Percentiles rank a stretch among this genome's conserved stretches.
Conservation (phyloP, 73 alveolate species). For the Paramecium bursaria region DNA sequence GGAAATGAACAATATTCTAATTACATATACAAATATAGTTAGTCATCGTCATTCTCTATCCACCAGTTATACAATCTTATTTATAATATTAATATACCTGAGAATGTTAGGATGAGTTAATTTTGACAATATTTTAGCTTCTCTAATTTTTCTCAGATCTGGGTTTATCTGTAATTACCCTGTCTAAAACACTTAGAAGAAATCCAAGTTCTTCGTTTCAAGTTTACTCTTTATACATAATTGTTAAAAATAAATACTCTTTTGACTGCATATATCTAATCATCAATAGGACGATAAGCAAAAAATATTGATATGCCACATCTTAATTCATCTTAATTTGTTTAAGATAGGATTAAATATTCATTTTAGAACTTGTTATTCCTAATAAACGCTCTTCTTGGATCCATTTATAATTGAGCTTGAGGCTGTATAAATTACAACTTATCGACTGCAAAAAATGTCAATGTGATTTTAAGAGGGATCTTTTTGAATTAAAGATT, state of each 20-base stretch:
- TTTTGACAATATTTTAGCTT: slow-evolving; percentile 44
- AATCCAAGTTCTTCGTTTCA: neutral
- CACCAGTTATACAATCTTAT: slow-evolving; percentile 44
- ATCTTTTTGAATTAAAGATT: slow-evolving; percentile 46
- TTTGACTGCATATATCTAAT: slow-evolving; percentile 40
- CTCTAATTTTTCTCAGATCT: slow-evolving; percentile 43
- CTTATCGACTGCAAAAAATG: slow-evolving; percentile 44
- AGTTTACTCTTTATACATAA: slow-evolving; percentile 52
- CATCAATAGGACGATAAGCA: slow-evolving; percentile 58
- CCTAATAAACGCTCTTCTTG: slow-evolving; percentile 22
- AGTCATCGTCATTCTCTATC: slow-evolving; percentile 40
- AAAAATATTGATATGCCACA: slow-evolving; percentile 46
- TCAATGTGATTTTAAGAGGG: slow-evolving; percentile 32
- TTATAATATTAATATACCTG: neutral
- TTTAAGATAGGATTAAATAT: slow-evolving; percentile 15
- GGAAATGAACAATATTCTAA: slow-evolving; percentile 63
- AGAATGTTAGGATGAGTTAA: slow-evolving; percentile 56
- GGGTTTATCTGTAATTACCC: slow-evolving; percentile 2
- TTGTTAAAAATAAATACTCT: neutral
- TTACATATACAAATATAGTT: slow-evolving; percentile 37
- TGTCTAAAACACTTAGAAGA: slow-evolving; percentile 19
- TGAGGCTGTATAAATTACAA: neutral
- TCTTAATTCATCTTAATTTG: slow-evolving; percentile 39
- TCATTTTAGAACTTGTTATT: slow-evolving; percentile 50
- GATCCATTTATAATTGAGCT: neutral